These are phyloP conservation scores for Leptographium wingfieldii DNA, from an alignment of 2,329 filamentous ascomycete genomes.

Conservation along the genomic window DNA sequence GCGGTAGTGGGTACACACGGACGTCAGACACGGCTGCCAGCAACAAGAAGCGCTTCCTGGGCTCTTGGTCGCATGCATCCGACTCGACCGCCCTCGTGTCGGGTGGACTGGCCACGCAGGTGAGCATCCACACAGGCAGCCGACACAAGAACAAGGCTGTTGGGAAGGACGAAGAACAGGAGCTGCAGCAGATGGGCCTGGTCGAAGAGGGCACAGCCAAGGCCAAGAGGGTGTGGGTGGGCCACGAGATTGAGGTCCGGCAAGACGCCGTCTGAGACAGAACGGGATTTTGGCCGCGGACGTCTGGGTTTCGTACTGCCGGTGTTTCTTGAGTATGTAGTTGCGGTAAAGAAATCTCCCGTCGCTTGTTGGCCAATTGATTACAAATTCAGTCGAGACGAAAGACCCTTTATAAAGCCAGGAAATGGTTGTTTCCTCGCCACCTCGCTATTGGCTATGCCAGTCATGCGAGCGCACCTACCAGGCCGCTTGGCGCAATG, in stretches of 20 bases:
- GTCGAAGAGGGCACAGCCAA: background rate
- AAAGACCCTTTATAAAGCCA: slow-evolving; percentile 9
- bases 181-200: slow-evolving; percentile 14
- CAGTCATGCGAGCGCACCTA: background rate
- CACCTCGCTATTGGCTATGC: slow-evolving; percentile 12
- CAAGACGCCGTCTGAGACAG: background rate
- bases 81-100: slow-evolving; percentile 3
- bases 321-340: too few species aligned
- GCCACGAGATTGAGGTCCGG: slow-evolving; percentile 11
- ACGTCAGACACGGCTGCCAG: background rate
- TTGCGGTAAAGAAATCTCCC: too few species aligned
- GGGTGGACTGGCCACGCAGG: slow-evolving; percentile 3
- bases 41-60: background rate
- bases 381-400: too few species aligned
- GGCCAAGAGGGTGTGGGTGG: slow-evolving; percentile 11
- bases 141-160: background rate
- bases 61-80: slow-evolving; percentile 6
- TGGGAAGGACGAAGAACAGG: slow-evolving; percentile 11
- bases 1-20: slow-evolving; percentile 1
- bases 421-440: background rate
- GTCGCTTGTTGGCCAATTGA: too few species aligned
- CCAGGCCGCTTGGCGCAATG: slow-evolving; percentile 16
- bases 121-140: background rate
- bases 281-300: background rate
- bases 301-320: too few species aligned